Percentiles rank a stretch among this genome's conserved stretches.
phyloP scores from a whole-genome alignment of 208 protist genomes.

The Trypanosoma mega region DNA sequence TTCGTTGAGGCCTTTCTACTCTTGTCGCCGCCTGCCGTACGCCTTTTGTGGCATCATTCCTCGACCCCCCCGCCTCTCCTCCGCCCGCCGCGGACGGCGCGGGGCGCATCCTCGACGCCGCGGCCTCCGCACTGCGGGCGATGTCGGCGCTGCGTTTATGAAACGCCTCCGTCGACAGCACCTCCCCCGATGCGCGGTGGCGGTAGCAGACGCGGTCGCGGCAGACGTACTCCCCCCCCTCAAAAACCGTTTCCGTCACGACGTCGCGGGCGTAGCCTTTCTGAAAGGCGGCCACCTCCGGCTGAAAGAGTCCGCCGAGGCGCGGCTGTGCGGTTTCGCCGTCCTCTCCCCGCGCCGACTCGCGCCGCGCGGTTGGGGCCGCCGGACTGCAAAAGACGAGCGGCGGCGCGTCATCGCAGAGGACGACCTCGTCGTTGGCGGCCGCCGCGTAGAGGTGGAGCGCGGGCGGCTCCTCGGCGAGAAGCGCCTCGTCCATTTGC shows the following conservation, averaged over 20 bases:
- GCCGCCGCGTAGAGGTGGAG: constrained; percentile 44
- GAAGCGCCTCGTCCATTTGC: constrained; percentile 14
- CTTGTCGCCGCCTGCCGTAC: constrained; percentile 1
- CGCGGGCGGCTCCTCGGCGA: constrained; percentile 26
- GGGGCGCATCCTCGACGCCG: background rate
- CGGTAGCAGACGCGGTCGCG: constrained; percentile 55
- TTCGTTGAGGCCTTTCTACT: constrained; percentile 7
- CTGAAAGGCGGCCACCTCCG: constrained; percentile 65
- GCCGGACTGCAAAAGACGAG: constrained; percentile 68
- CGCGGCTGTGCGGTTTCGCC: constrained; percentile 27
- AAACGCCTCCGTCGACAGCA: constrained; percentile 73
- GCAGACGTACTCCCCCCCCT: constrained; percentile 72
- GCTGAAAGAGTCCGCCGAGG: constrained; percentile 65
- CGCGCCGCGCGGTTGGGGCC: constrained; percentile 13
- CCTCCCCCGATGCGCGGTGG: constrained; percentile 36
- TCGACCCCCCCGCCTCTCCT: background rate
- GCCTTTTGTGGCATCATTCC: constrained; percentile 1
- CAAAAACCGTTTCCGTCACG: constrained; percentile 55
- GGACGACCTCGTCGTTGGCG: constrained; percentile 75
- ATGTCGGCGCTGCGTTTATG: constrained; percentile 38
- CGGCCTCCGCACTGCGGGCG: background rate
- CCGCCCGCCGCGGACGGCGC: background rate
- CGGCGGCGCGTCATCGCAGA: constrained; percentile 75
- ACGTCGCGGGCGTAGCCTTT: constrained; percentile 56
- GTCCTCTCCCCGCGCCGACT: background rate